phyloP scores from a whole-genome alignment of 164 flowering plant species.

The Warburgia ugandensis region DNA sequence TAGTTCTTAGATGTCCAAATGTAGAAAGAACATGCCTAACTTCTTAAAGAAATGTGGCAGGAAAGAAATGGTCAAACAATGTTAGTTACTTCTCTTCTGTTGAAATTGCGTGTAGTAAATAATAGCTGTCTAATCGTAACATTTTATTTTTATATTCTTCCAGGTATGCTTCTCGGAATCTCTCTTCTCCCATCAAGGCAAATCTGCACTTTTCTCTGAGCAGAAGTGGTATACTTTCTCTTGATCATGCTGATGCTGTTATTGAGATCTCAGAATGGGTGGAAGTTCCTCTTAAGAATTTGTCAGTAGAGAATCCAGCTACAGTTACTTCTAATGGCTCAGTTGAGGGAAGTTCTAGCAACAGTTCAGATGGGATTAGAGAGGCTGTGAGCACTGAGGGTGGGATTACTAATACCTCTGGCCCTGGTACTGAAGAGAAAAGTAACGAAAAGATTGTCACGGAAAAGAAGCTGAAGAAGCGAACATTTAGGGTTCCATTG shows the following conservation, averaged over 20 bases:
- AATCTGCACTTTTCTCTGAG: constrained; percentile 87
- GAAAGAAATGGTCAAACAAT: not conserved
- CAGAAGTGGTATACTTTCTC: constrained; percentile 79
- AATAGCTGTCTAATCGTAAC: not conserved
- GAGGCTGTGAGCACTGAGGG: constrained; percentile 31
- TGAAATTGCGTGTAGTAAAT: not conserved
- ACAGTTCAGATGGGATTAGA: constrained; percentile 38
- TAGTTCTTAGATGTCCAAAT: not conserved
- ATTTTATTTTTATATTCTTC: constrained; percentile 2
- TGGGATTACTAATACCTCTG: constrained; percentile 22
- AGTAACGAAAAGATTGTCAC: constrained; percentile 30
- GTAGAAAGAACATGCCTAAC: not conserved
- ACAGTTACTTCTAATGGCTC: constrained; percentile 38
- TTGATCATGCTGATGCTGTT: constrained; percentile 91
- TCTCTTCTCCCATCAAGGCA: constrained; percentile 92
- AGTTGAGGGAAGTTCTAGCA: constrained; percentile 34
- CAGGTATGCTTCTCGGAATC: constrained; percentile 83
- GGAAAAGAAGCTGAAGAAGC: constrained; percentile 85
- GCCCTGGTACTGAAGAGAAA: constrained; percentile 34
- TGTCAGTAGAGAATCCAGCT: constrained; percentile 63
- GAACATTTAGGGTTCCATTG: constrained; percentile 80
- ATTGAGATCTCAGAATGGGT: constrained; percentile 96
- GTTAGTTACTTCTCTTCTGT: not conserved
- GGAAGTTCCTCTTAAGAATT: constrained; percentile 78
- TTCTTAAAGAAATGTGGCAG: not conserved